A percentile compares a stretch with the other conserved stretches of the same genome.
Conservation (phyloP, 2,329 filamentous ascomycete genomes). For the Trichoderma aggressivum region DNA sequence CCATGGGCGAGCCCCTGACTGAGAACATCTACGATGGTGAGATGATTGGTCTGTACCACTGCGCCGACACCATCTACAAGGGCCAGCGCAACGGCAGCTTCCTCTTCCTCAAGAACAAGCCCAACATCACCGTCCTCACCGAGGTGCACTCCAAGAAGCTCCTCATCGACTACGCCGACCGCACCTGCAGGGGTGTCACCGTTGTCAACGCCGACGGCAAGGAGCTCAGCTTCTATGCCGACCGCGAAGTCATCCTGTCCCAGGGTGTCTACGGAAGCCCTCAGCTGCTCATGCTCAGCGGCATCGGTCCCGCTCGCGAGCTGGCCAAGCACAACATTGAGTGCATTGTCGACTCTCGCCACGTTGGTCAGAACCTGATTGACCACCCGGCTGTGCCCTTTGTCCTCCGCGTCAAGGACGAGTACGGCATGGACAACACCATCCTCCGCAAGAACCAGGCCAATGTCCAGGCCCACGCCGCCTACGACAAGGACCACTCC, state of each 20-base stretch:
- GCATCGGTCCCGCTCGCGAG: constrained; percentile 55
- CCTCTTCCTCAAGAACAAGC: constrained; percentile 49
- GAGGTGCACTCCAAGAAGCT: constrained; percentile 49
- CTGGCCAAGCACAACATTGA: constrained; percentile 53
- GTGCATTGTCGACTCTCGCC: constrained; percentile 52
- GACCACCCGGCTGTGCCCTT: constrained; percentile 57
- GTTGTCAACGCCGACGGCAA: constrained; percentile 39
- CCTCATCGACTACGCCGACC: constrained; percentile 45
- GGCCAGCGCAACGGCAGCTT: constrained; percentile 53
- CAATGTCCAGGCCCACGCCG: constrained; percentile 33
- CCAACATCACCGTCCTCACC: constrained; percentile 52
- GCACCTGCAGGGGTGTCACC: constrained; percentile 42
- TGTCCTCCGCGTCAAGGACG: constrained; percentile 44
- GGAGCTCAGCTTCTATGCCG: constrained; percentile 45
- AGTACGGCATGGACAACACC: constrained; percentile 39
- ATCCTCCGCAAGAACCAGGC: constrained; percentile 37
- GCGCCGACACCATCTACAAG: constrained; percentile 55
- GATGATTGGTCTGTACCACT: constrained; percentile 52
- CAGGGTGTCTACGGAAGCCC: constrained; percentile 60
- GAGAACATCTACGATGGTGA: constrained; percentile 56
- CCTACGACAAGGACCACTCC: constrained; percentile 38
- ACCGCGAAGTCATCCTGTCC: constrained; percentile 46
- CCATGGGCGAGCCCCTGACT: constrained; percentile 47
- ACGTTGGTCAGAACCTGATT: constrained; percentile 62
- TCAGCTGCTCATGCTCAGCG: constrained; percentile 62